Base-by-base conservation (phyloP, 177 flowering plant species). In the Tripterygium wilfordii region DNA sequence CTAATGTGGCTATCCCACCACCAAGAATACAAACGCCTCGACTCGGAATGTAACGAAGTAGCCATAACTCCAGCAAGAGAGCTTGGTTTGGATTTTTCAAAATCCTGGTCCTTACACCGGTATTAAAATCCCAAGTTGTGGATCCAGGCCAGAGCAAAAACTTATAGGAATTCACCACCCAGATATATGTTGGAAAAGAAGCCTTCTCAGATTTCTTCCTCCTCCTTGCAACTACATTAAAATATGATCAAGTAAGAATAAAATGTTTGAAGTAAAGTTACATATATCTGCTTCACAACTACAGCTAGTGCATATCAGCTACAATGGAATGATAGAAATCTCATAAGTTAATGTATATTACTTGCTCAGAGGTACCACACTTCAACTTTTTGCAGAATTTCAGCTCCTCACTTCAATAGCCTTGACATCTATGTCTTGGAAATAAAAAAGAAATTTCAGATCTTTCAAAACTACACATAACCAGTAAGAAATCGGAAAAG, bases 1-100 rank as follows among this genome's bases (percentile, higher is more conserved):
- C n/a, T n/a, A 53, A 67, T 84, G 78, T 89, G 97, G 63, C 97
- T 90, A 60, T 84, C 88, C 97, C 97, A 90, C 97, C 95, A 90
- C 97, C 97, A 90, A 2, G 97, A 90, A 64, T 90, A 90, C 53
- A 69, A 41, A 22, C 94, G 77, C 53, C 85, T 69, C 0, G 95
- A 71, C 14, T 85, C 96, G 3, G 76, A 56, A 23, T 83, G 64
- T 29, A 56, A 49, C 50, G 70, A 25, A 15, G 83, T 52, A 6
- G 83, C 77, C 87, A 85, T 83, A 35, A 56, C 57, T 62, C 69
- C 75, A 50, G 69, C 63, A 15, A 70, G 19, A 10, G 37, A 40
- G 36, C 64, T 45, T 32, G 60, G 61, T 51, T 65, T 83, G 14
- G 71, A 60, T 57, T 58, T 62, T 8, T 49, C 49, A 52, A 66